Conservation (phyloP, 495 filamentous ascomycete species). For the Xylaria palmicola region DNA sequence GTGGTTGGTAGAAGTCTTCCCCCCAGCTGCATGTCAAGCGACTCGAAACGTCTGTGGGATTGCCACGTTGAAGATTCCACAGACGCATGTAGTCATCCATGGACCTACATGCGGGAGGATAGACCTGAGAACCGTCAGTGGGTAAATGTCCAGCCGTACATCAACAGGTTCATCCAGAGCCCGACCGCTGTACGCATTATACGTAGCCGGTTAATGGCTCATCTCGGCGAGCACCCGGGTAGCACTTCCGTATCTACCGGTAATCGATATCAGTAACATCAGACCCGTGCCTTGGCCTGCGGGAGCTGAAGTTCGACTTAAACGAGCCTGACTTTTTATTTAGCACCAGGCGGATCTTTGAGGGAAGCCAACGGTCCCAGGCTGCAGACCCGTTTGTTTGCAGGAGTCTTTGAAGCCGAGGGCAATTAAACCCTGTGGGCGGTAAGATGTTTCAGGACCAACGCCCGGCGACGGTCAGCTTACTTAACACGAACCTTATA, state of each 20-base stretch:
- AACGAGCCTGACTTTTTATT: background rate
- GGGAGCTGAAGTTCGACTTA: background rate
- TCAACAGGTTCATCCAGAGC: background rate
- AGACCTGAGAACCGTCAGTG: constrained; percentile 26
- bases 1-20: constrained; percentile 3
- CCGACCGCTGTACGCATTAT: background rate
- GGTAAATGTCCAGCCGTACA: constrained; percentile 13
- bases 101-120: constrained; percentile 26
- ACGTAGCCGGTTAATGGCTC: background rate
- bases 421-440: background rate
- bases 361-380: background rate
- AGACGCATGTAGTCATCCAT: constrained; percentile 25
- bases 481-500: background rate
- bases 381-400: background rate
- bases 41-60: constrained; percentile 26
- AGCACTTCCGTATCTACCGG: background rate
- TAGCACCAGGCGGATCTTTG: no score
- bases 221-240: constrained; percentile 2
- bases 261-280: background rate
- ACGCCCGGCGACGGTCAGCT: background rate
- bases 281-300: background rate
- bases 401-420: background rate
- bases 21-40: constrained; percentile 14
- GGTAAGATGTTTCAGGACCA: constrained; percentile 4
- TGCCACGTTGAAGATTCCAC: constrained; percentile 33